Evolutionary conservation across 2,329 filamentous ascomycete species (phyloP).

Genomic region (Sclerotinia subarctica): DNA sequence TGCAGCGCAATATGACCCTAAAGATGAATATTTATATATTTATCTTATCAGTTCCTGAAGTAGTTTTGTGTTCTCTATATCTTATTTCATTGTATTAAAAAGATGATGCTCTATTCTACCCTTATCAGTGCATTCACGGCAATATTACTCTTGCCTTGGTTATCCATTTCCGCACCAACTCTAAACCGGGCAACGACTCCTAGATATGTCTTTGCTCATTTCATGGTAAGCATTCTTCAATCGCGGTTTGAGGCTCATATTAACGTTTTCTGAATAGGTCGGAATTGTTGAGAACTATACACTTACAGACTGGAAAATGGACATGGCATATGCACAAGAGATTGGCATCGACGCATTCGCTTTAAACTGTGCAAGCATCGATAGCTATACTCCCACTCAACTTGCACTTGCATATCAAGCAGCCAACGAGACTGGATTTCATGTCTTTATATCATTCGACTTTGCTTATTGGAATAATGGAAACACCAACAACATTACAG

Average conservation of each 20-base stretch:
- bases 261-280: slow-evolving; percentile 20
- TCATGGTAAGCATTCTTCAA: slow-evolving; percentile 23
- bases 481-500: slow-evolving; percentile 35
- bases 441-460: slow-evolving; percentile 39
- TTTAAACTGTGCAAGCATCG: slow-evolving; percentile 35
- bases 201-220: slow-evolving; percentile 29
- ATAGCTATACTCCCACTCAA: slow-evolving; percentile 35
- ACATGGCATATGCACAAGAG: slow-evolving; percentile 36
- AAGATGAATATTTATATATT: not conserved
- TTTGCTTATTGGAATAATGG: slow-evolving; percentile 39
- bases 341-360: slow-evolving; percentile 40
- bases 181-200: slow-evolving; percentile 3
- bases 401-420: slow-evolving; percentile 35
- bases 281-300: slow-evolving; percentile 33
- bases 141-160: slow-evolving; percentile 11
- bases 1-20: not conserved
- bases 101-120: not conserved
- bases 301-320: slow-evolving; percentile 33
- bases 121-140: not conserved
- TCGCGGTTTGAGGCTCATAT: not conserved
- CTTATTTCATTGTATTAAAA: not conserved
- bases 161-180: slow-evolving; percentile 4
- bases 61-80: not conserved
- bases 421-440: slow-evolving; percentile 35
- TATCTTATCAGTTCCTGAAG: not conserved